Conservation (phyloP, 306 rosid species). For the Vigna trinervia region DNA sequence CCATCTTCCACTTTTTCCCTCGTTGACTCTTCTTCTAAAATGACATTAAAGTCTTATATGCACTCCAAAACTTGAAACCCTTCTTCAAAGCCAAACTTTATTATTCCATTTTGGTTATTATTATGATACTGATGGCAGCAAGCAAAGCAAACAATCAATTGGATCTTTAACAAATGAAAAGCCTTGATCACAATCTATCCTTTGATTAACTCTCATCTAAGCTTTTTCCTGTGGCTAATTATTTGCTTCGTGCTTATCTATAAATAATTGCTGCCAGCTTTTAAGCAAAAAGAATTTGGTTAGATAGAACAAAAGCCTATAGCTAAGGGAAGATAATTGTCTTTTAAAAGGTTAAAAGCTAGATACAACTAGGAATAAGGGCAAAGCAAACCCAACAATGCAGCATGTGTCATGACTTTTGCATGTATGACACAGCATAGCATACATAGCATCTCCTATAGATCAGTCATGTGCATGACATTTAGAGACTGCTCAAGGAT, state of each 20-base stretch:
- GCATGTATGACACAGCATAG: not conserved
- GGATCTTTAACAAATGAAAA: slow-evolving; percentile 38
- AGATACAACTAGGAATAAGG: not conserved
- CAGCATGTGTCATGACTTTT: not conserved
- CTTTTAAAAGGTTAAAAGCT: slow-evolving; percentile 10
- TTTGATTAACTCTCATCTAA: slow-evolving; percentile 21
- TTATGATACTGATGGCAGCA: slow-evolving; percentile 34
- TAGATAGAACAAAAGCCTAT: not conserved
- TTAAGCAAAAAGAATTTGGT: not conserved
- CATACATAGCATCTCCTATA: not conserved
- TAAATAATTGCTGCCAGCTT: slow-evolving; percentile 17
- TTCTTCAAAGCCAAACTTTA: slow-evolving; percentile 55
- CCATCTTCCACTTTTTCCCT: slow-evolving; percentile 50
- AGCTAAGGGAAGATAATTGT: not conserved
- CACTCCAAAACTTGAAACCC: slow-evolving; percentile 30
- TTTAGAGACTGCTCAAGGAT: too few species aligned
- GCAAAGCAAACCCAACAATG: not conserved
- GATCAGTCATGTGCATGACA: not conserved
- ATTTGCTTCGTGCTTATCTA: slow-evolving; percentile 24
- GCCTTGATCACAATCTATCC: slow-evolving; percentile 28
- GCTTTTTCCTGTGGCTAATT: slow-evolving; percentile 9
- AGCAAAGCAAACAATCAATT: slow-evolving; percentile 32
- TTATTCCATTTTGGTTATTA: slow-evolving; percentile 45
- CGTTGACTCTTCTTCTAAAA: slow-evolving; percentile 59
- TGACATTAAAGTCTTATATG: slow-evolving; percentile 41